Base-by-base conservation (phyloP, 139 green algal species). In the Chlamydomonas incerta region DNA sequence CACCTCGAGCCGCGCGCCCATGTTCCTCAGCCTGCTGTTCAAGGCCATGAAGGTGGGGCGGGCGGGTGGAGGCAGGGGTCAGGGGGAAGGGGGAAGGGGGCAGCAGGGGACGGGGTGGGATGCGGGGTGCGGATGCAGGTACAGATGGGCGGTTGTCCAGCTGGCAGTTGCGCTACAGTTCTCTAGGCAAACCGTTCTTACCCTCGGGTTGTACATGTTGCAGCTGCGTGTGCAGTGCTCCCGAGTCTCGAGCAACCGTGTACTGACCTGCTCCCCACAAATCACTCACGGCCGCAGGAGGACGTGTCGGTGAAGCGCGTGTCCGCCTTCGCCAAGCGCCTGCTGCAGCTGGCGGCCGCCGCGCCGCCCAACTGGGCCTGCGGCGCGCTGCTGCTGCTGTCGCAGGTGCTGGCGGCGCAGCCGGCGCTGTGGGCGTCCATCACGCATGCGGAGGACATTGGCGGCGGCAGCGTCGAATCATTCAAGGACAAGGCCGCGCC, bases 21-120 rank as follows among this genome's bases (percentile, higher is more conserved):
- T 98, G 93, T 97, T 99, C 87, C 87, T 99, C 58, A 89, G 90
- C 29, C 92, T 99, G 62, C 72, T 99, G 41, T 97, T 96, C 94
- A 98, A 97, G 87, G 93, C 90, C 20, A 91, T 87, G 86, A 69
- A 82, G 67, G 68, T 68, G 41, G 0, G 72, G 31, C 24, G 26
- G 62, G 67, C 14, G 67, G n/a, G 17, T 34, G 62, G 2, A 34
- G 62, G 2, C 11, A 35, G 4, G 14, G 2, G 62, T 1, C 24
- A 33, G 62, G 62, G 28, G 2, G 62, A 11, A 68, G 55, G 55
- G 55, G 55, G 20, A 58, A 15, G 52, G 13, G 52, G 15, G 52
- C 13, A n/a, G n/a, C n/a, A n/a, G n/a, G n/a, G n/a, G n/a, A n/a
- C n/a, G n/a, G n/a, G n/a, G n/a, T n/a, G n/a, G n/a, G n/a, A n/a